These are phyloP conservation scores for Ogataea parapolymorpha DNA, from an alignment of 805 yeast genomes.

Conservation along the genomic window DNA sequence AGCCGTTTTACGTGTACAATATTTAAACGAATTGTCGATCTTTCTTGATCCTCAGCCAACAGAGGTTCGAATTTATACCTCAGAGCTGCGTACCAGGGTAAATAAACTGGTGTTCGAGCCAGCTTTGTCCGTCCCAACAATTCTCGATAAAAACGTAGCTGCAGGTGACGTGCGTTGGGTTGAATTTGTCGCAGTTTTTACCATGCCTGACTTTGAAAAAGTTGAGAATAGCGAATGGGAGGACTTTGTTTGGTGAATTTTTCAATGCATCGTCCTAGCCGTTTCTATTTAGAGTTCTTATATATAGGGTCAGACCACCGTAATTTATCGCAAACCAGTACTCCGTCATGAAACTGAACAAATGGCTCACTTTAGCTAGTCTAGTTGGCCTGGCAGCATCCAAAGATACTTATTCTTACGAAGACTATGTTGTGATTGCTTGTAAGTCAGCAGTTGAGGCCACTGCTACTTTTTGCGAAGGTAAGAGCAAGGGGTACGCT, in stretches of 20 bases:
- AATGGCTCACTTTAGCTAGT: background rate
- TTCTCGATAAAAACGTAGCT: background rate
- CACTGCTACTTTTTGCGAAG: slow-evolving; percentile 21
- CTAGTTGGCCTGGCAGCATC: slow-evolving; percentile 2
- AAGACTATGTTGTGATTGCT: slow-evolving; percentile 17
- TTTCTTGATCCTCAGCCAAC: background rate
- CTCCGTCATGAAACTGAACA: background rate
- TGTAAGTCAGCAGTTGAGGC: slow-evolving; percentile 23
- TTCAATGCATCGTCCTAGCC: background rate
- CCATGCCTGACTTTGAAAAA: background rate
- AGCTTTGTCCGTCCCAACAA: too few species aligned
- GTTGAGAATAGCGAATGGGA: background rate
- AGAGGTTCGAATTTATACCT: background rate
- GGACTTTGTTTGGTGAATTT: background rate
- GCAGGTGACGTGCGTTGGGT: background rate
- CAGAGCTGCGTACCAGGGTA: background rate
- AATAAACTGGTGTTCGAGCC: too few species aligned
- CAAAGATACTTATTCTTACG: slow-evolving; percentile 10
- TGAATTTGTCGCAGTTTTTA: background rate
- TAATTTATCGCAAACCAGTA: background rate
- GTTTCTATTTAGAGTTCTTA: background rate
- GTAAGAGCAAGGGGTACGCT: slow-evolving; percentile 8
- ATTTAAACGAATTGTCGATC: background rate
- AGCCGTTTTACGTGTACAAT: background rate
- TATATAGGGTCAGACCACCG: background rate